A percentile compares a stretch with the other conserved stretches of the same genome.
Evolutionary conservation across 2,329 filamentous ascomycete species (phyloP).

Genomic region (Chaetothyriales sp.): DNA sequence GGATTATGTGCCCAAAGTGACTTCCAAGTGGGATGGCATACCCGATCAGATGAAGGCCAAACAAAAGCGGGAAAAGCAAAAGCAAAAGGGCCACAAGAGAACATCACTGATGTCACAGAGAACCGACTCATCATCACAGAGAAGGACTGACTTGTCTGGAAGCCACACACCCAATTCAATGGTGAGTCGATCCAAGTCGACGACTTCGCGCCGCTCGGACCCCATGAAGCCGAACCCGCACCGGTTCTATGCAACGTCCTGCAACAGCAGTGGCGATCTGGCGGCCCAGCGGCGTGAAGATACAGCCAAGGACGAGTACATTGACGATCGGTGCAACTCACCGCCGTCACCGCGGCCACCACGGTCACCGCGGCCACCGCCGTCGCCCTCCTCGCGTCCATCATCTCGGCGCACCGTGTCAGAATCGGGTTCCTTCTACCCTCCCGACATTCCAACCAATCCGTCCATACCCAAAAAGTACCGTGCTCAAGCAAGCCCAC

Average conservation of each 20-base stretch:
- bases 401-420: not conserved
- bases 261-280: conserved; percentile 13
- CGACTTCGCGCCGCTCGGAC: not conserved
- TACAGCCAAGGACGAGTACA: not conserved
- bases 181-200: not conserved
- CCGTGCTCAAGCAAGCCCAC: not conserved
- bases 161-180: not conserved
- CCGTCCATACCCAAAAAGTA: not conserved
- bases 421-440: not conserved
- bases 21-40: conserved; percentile 41
- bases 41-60: conserved; percentile 29
- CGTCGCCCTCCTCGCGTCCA: not conserved
- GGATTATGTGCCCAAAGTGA: conserved; percentile 37
- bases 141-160: not conserved
- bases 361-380: not conserved
- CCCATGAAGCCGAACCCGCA: not conserved
- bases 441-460: not conserved
- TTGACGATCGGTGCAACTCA: not conserved
- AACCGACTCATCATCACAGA: not conserved
- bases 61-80: conserved; percentile 14
- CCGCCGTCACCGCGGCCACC: too few relatives aligned
- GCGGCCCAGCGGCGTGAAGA: conserved; percentile 8
- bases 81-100: conserved; percentile 1
- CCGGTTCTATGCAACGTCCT: conserved; percentile 9
- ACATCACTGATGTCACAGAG: conserved; percentile 9